These are phyloP conservation scores for Lactarius evosmus DNA, from an alignment of 768 basidiomycete species.

Conservation along the genomic window DNA sequence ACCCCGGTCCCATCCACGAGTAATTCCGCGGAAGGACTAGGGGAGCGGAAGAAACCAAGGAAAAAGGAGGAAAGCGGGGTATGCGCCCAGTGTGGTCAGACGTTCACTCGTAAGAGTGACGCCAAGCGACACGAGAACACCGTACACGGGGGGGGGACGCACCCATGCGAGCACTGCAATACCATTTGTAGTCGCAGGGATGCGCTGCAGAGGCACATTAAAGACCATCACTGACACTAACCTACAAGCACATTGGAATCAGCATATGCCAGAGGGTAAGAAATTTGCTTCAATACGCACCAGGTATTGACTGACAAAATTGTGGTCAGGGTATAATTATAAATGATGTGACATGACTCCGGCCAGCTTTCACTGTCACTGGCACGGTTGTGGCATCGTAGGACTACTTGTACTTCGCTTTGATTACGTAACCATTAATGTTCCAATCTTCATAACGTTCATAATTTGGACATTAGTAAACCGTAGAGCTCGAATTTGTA, in stretches of 20 bases:
- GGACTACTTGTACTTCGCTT: neutral
- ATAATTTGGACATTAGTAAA: neutral
- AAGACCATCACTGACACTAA: neutral
- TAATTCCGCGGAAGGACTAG: neutral
- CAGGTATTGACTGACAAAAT: neutral
- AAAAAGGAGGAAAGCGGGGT: slow-evolving; percentile 16
- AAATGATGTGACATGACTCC: neutral
- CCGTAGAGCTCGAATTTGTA: no score
- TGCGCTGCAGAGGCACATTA: slow-evolving; percentile 13
- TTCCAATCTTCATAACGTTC: neutral
- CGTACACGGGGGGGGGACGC: neutral
- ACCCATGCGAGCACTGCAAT: slow-evolving; percentile 3
- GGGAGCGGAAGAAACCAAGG: neutral
- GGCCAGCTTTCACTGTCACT: no score
- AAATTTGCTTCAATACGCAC: neutral
- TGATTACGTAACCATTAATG: neutral
- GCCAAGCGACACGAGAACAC: slow-evolving; percentile 14
- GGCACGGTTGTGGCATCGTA: no score
- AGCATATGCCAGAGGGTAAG: neutral
- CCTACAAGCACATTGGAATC: neutral
- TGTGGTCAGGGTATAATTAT: neutral
- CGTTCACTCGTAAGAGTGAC: slow-evolving; percentile 18
- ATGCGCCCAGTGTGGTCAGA: slow-evolving; percentile 4
- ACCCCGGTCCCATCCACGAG: neutral
- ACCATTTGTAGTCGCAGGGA: slow-evolving; percentile 10